Base-by-base conservation (phyloP, 345 rosid genomes). In the Arabis hirsuta region DNA sequence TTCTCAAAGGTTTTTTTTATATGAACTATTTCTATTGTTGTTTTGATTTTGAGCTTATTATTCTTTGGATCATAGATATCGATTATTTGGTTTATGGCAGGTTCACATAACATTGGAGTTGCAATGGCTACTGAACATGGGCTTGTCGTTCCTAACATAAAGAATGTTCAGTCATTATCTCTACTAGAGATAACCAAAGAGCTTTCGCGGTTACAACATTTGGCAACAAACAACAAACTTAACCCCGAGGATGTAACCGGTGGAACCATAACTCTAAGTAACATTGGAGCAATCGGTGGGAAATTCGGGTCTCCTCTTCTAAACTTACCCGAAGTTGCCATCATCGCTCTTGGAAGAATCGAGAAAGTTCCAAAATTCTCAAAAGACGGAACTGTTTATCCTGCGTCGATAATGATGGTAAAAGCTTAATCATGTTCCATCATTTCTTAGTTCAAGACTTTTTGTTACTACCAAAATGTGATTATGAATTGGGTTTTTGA, bases 101-200 rank as follows among this genome's bases (percentile, higher is more conserved):
- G 96, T 52, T 89, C 95, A 31, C 98, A 91, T 77, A 89, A 94
- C 62, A 86, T 94, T 65, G 98, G 98, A 71, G 83, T 94, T 72
- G 98, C 98, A 42, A 94, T 94, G 95, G 96, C 95, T 79, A 91
- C 96, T 65, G 88, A 92, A 32, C 64, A 74, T 46, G 98, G 98
- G 9, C 87, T 94, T 6, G 97, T 87, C 6, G 98, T 91, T 55
- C 98, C 98, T 2, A 91, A 88, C 76, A 84, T 94, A 76, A 94
- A 91, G 88, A 94, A 91, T 81, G 95, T 88, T 58, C 95, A 89
- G 74, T 76, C 88, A 53, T 87, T 88, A 66, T 89, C 96, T 51
- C 65, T 91, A 73, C 76, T 85, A 71, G 91, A 89, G 96, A 85
- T 94, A 81, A 91, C 97, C 4, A 86, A 81, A 79, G 98, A 94